phyloP scores from a whole-genome alignment of 1,284 basidiomycete genomes.

The Gymnopus androsaceus region DNA sequence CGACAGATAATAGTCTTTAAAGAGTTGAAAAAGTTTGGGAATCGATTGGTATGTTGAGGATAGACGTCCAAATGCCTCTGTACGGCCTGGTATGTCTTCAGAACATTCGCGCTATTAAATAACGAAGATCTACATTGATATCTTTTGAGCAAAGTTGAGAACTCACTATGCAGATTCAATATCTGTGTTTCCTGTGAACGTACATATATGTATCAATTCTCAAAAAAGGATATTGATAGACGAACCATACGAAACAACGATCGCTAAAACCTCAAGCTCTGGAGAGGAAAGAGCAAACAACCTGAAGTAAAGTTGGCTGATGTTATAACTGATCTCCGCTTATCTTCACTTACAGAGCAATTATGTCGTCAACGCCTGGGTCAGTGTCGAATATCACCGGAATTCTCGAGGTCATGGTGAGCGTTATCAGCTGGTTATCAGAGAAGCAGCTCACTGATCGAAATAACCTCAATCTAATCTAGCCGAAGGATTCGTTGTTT shows the following conservation, averaged over 20 bases:
- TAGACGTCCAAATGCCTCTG: conserved; percentile 61
- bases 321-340: conserved; percentile 11
- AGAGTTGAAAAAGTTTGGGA: conserved; percentile 54
- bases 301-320: conserved; percentile 35
- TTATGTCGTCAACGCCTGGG: conserved; percentile 90
- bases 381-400: conserved; percentile 68
- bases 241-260: conserved; percentile 78
- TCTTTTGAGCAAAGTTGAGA: too few species aligned
- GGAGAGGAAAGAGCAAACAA: conserved; percentile 74
- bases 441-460: too few species aligned
- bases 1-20: conserved; percentile 64
- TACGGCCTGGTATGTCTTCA: conserved; percentile 78
- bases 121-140: neutral
- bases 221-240: conserved; percentile 5
- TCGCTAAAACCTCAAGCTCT: conserved; percentile 77
- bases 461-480: too few species aligned
- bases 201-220: conserved; percentile 7
- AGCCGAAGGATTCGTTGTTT: too few species aligned
- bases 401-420: neutral
- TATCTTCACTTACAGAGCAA: conserved; percentile 64
- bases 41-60: conserved; percentile 58
- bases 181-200: conserved; percentile 68
- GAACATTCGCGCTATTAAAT: conserved; percentile 58
- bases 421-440: neutral
- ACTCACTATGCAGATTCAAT: conserved; percentile 59